Evolutionary conservation across 1,284 basidiomycete species (phyloP).

Genomic region (Gymnopus androsaceus): DNA sequence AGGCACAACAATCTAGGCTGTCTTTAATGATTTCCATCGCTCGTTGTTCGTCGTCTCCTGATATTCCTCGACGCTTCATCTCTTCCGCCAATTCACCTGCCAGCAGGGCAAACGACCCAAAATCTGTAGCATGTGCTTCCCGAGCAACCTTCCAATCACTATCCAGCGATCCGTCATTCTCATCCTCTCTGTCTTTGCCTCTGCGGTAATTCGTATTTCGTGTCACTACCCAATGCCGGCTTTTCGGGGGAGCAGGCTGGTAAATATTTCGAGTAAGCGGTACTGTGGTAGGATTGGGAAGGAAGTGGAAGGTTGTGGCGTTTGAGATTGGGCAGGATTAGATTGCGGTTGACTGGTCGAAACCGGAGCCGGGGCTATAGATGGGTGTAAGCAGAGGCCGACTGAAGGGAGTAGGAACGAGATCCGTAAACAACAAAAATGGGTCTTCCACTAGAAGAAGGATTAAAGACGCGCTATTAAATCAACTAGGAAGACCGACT

Average conservation of each 20-base stretch:
- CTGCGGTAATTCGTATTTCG: conserved; percentile 46
- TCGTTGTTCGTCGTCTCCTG: conserved; percentile 36
- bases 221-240: conserved; percentile 44
- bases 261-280: conserved; percentile 21
- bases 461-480: conserved; percentile 15
- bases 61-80: conserved; percentile 38
- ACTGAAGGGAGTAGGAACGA: conserved; percentile 58
- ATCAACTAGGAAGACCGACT: conserved; percentile 25
- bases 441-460: conserved; percentile 69
- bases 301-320: conserved; percentile 22
- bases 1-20: conserved; percentile 31
- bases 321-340: conserved; percentile 25
- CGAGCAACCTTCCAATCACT: conserved; percentile 48
- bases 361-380: conserved; percentile 49
- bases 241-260: conserved; percentile 26
- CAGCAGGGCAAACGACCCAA: conserved; percentile 58
- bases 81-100: conserved; percentile 50
- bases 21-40: conserved; percentile 36
- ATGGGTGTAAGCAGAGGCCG: conserved; percentile 60
- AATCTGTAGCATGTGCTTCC: conserved; percentile 57
- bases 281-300: conserved; percentile 32
- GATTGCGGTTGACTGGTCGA: conserved; percentile 11
- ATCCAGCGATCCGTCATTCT: conserved; percentile 32
- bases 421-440: conserved; percentile 62
- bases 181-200: conserved; percentile 56